Evolutionary conservation across 352 stramenopile genomes (phyloP), one percentile per base, ranked within the genome.

Genomic region (Hyaloperonospora brassicae): DNA sequence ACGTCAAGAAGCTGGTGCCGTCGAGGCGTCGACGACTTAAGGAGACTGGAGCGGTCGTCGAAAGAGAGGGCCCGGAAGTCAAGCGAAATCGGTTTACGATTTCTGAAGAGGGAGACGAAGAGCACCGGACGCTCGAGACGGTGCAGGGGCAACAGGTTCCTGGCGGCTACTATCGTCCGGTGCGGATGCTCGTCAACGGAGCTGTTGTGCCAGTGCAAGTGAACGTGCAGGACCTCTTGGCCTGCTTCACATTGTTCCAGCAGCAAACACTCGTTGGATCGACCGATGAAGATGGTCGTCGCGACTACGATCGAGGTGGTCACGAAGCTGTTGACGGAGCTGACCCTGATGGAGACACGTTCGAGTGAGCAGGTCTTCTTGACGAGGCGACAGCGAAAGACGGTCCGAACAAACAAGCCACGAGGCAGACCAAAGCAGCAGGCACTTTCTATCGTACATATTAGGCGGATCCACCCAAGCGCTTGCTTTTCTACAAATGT

Each of bases 161-260:
- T 13, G 51, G 57, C 24, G 41, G 52, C 5, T 66, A 58, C n/a
- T 91, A 89, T 56, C 76, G 73, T 55, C 74, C 61, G 21, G 69
- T 91, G 41, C 71, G 78, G 25, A 89, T 91, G 76, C 47, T 89
- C 2, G 44, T 91, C 22, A 91, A 91, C 45, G 79, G 79, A 22
- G 57, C 59, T 12, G 70, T 89, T 22, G 79, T 91, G 21, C 56
- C 81, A 0, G 72, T 91, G 22, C 69, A 85, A 56, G 66, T 91
- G 31, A 88, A 89, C 47, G 72, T 89, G 23, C 66, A 65, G 30
- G 79, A 91, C 52, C 57, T 91, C 7, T 50, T 89, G 30, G 61
- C 60, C 43, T 78, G 70, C 56, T 66, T 78, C 35, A 46, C 52
- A 11, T 55, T 59, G 40, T 59, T 62, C 24, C 62, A 72, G 38